Evolutionary conservation across 2,329 filamentous ascomycete genomes (phyloP).

Genomic region (Aspergillus amoenus): DNA sequence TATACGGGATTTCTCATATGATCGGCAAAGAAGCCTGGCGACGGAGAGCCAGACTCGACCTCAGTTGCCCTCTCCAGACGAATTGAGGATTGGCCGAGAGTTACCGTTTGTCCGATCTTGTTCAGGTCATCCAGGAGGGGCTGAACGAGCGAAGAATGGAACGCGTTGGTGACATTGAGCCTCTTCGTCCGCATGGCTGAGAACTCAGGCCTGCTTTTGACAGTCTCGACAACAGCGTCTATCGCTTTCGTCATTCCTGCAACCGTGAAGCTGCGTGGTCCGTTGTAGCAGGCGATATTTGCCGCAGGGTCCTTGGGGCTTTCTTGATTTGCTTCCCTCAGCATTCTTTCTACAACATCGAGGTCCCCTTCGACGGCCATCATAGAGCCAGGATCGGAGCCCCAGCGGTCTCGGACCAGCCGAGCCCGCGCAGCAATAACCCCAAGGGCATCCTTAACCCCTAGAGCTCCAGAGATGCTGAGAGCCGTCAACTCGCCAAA

Average conservation of each 20-base stretch:
- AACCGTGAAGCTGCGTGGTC: conserved; percentile 44
- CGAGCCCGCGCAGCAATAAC: conserved; percentile 30
- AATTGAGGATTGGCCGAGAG: conserved; percentile 35
- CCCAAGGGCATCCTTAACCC: conserved; percentile 32
- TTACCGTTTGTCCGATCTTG: conserved; percentile 26
- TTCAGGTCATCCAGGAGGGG: conserved; percentile 20
- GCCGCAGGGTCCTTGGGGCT: background rate
- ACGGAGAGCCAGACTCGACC: background rate
- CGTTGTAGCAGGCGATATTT: conserved; percentile 51
- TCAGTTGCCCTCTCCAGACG: conserved; percentile 24
- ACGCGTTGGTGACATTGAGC: conserved; percentile 50
- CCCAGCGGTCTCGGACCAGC: conserved; percentile 34
- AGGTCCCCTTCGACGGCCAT: conserved; percentile 34
- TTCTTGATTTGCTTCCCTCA: conserved; percentile 27
- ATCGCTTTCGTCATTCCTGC: conserved; percentile 39
- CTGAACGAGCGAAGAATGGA: conserved; percentile 48
- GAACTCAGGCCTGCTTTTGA: background rate
- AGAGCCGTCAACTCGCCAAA: conserved; percentile 41
- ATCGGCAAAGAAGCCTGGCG: conserved; percentile 19
- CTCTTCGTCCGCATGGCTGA: conserved; percentile 32
- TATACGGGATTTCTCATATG: conserved; percentile 49
- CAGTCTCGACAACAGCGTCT: conserved; percentile 19
- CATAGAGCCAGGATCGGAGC: conserved; percentile 35
- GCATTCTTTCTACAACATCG: conserved; percentile 8
- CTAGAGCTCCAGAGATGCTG: conserved; percentile 31